Evolutionary conservation across 331 rosid genomes (phyloP).

Genomic region (Cydonia oblonga): DNA sequence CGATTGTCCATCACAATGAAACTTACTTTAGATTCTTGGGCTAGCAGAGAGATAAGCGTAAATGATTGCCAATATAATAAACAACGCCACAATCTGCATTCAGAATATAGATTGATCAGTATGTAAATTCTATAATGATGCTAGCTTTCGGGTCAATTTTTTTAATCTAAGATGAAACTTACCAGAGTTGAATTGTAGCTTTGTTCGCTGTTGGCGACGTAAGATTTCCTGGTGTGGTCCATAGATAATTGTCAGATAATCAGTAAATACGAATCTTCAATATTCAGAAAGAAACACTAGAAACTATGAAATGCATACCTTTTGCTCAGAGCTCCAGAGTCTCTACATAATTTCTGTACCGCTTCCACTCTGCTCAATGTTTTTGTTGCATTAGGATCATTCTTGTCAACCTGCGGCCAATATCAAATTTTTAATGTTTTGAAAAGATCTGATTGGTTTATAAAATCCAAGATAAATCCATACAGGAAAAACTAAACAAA

Average conservation of each 20-base stretch:
- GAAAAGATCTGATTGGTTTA: background rate
- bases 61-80: constrained; percentile 43
- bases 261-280: background rate
- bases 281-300: background rate
- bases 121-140: background rate
- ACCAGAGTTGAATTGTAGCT: constrained; percentile 60
- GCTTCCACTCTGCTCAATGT: constrained; percentile 66
- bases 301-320: constrained; percentile 28
- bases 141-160: background rate
- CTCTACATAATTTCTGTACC: constrained; percentile 64
- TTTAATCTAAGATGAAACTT: constrained; percentile 2
- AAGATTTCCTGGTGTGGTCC: constrained; percentile 52
- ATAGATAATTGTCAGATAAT: constrained; percentile 19
- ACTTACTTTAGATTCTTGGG: constrained; percentile 41
- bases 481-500: background rate
- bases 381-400: constrained; percentile 77
- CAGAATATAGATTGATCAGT: constrained; percentile 9
- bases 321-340: constrained; percentile 58
- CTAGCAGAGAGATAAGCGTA: constrained; percentile 51
- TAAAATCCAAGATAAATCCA: background rate
- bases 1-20: background rate
- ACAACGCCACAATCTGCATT: constrained; percentile 59
- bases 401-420: constrained; percentile 55
- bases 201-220: constrained; percentile 24
- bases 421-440: background rate